A percentile compares a stretch with the other conserved stretches of the same genome.
Evolutionary conservation across 2,329 filamentous ascomycete genomes (phyloP).

Genomic region (Fusarium pininemorale): DNA sequence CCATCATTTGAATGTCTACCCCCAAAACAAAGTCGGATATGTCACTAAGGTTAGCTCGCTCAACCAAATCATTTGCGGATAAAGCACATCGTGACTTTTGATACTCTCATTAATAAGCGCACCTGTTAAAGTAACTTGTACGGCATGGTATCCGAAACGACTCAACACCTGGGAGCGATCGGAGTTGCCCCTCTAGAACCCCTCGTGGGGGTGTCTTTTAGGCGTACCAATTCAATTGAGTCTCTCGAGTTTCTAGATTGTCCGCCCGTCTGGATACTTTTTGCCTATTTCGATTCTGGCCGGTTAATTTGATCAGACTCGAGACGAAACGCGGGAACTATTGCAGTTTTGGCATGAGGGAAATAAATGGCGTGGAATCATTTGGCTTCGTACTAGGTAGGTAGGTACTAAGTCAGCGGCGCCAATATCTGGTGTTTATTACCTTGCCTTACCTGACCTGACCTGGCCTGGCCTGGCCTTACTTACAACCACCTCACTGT

Average conservation of each 20-base stretch:
- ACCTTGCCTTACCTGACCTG: neutral
- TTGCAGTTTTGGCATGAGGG: constrained; percentile 27
- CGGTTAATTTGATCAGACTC: constrained; percentile 31
- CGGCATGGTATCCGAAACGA: constrained; percentile 29
- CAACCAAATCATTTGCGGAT: constrained; percentile 31
- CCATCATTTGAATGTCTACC: constrained; percentile 1
- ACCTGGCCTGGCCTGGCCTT: neutral
- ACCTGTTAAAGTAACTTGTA: constrained; percentile 3
- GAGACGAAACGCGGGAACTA: neutral
- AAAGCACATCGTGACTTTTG: neutral
- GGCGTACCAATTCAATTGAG: constrained; percentile 25
- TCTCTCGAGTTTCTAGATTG: constrained; percentile 10
- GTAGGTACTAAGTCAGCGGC: neutral
- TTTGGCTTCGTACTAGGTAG: neutral
- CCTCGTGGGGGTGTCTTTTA: constrained; percentile 29
- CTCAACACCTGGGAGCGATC: constrained; percentile 21
- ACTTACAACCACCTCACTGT: neutral
- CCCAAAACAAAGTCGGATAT: constrained; percentile 1
- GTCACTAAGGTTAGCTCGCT: neutral
- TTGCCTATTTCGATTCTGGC: constrained; percentile 28
- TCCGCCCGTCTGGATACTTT: neutral
- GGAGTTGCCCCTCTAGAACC: constrained; percentile 31
- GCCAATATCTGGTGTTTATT: constrained; percentile 6
- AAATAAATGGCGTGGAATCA: constrained; percentile 23
- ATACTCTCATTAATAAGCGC: constrained; percentile 17